Percentiles rank a stretch among this genome's conserved stretches.
These are phyloP conservation scores for Penicillium sp. DNA, from an alignment of 2,329 filamentous ascomycete species.

Conservation along the genomic window DNA sequence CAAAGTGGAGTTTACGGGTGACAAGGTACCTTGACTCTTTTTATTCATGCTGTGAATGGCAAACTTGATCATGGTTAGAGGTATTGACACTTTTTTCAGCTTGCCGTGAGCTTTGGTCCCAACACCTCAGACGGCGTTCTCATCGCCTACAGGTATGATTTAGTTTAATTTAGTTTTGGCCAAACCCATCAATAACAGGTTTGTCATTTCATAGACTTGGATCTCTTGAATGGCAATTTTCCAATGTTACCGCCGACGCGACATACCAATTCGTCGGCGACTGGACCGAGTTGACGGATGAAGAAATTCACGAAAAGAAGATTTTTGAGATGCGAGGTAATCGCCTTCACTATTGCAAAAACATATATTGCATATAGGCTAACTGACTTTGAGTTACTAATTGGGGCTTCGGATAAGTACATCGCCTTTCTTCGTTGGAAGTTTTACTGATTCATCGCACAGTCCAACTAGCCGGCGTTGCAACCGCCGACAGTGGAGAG, in stretches of 20 bases:
- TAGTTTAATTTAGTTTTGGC: not conserved
- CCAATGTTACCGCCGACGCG: slow-evolving; percentile 60
- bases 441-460: slow-evolving; percentile 29
- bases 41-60: not conserved
- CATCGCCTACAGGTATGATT: slow-evolving; percentile 55
- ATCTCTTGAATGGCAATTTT: slow-evolving; percentile 64
- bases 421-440: not conserved
- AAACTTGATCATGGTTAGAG: slow-evolving; percentile 2
- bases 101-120: slow-evolving; percentile 60
- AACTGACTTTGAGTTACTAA: slow-evolving; percentile 55
- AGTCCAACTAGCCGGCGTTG: slow-evolving; percentile 60
- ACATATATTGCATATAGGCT: not conserved
- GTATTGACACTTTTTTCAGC: slow-evolving; percentile 22
- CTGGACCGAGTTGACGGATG: slow-evolving; percentile 50
- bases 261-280: slow-evolving; percentile 60
- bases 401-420: slow-evolving; percentile 58
- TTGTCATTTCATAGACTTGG: slow-evolving; percentile 48
- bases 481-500: slow-evolving; percentile 50
- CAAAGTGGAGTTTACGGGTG: slow-evolving; percentile 60
- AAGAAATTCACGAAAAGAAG: slow-evolving; percentile 49
- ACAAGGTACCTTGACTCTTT: slow-evolving; percentile 38
- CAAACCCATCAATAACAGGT: not conserved
- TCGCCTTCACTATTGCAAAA: not conserved
- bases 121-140: slow-evolving; percentile 56
- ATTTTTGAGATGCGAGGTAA: slow-evolving; percentile 58